A percentile compares a stretch with the other conserved stretches of the same genome.
Evolutionary conservation across 305 asterid genomes (phyloP).

Genomic region (Caryopteris hybrid): DNA sequence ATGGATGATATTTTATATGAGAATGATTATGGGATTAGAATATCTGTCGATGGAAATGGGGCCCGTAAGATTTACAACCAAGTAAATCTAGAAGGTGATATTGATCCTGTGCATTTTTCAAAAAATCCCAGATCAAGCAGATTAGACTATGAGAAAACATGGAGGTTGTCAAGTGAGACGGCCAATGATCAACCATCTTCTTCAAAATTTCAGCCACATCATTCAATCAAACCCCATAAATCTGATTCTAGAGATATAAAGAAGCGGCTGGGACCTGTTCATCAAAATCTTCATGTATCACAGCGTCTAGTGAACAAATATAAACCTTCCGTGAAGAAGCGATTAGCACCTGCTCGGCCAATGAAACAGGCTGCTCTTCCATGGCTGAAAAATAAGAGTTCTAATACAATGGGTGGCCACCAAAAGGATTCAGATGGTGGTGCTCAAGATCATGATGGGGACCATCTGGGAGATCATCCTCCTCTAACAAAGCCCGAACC

Average conservation of each 20-base stretch:
- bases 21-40: slow-evolving; percentile 26
- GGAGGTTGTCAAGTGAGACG: slow-evolving; percentile 16
- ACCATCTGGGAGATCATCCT: slow-evolving; percentile 22
- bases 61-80: slow-evolving; percentile 27
- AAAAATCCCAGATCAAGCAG: slow-evolving; percentile 24
- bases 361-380: slow-evolving; percentile 39
- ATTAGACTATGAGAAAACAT: slow-evolving; percentile 23
- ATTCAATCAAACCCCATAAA: slow-evolving; percentile 17
- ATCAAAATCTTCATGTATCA: slow-evolving; percentile 39
- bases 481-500: slow-evolving; percentile 40
- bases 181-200: slow-evolving; percentile 27
- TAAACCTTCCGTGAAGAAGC: slow-evolving; percentile 42
- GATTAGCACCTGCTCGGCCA: slow-evolving; percentile 44
- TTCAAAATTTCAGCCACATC: slow-evolving; percentile 24
- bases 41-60: slow-evolving; percentile 36
- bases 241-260: slow-evolving; percentile 45
- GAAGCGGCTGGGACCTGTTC: slow-evolving; percentile 48
- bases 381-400: slow-evolving; percentile 38
- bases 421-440: slow-evolving; percentile 29
- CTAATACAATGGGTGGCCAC: slow-evolving; percentile 11
- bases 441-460: slow-evolving; percentile 30
- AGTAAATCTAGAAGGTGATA: slow-evolving; percentile 23
- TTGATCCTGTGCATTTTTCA: slow-evolving; percentile 15
- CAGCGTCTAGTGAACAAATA: slow-evolving; percentile 33
- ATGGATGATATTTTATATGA: slow-evolving; percentile 20